Evolutionary conservation across 257 asterid genomes (phyloP).

Genomic region (Lycium barbarum): DNA sequence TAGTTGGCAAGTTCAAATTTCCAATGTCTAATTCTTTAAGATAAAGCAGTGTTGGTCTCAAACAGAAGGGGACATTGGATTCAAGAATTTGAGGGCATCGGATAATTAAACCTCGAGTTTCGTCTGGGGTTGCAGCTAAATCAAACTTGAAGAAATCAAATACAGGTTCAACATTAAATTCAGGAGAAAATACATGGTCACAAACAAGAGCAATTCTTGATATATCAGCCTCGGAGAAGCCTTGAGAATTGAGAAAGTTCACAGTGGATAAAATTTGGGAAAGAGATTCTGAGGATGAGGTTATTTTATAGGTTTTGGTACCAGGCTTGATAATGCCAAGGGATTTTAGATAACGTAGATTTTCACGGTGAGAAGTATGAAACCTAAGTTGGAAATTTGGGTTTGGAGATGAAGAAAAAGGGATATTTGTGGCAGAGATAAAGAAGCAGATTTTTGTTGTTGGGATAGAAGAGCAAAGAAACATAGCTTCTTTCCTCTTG

Average conservation of each 20-base stretch:
- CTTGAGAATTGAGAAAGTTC: constrained; percentile 42
- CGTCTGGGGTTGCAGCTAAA: constrained; percentile 44
- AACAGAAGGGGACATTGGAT: constrained; percentile 42
- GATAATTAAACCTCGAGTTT: constrained; percentile 40
- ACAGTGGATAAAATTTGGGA: constrained; percentile 40
- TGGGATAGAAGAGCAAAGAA: constrained; percentile 8
- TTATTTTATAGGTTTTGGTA: constrained; percentile 25
- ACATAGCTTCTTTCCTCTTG: background rate
- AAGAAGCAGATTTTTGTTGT: constrained; percentile 17
- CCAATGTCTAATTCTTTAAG: constrained; percentile 39
- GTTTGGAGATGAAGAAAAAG: constrained; percentile 22
- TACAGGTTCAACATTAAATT: constrained; percentile 32
- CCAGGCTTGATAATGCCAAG: constrained; percentile 38
- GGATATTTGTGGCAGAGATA: constrained; percentile 21
- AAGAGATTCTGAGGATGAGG: constrained; percentile 40
- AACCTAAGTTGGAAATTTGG: constrained; percentile 34
- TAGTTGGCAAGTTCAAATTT: constrained; percentile 43
- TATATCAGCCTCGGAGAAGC: constrained; percentile 41
- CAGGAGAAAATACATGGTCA: constrained; percentile 37
- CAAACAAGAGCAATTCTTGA: constrained; percentile 38
- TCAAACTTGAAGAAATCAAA: constrained; percentile 38
- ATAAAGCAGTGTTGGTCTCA: constrained; percentile 40
- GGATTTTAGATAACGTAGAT: constrained; percentile 44
- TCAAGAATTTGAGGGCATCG: constrained; percentile 46
- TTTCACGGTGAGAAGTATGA: constrained; percentile 39